Base-by-base conservation (phyloP, 805 yeast species). In the Myxozyma nipponensis region DNA sequence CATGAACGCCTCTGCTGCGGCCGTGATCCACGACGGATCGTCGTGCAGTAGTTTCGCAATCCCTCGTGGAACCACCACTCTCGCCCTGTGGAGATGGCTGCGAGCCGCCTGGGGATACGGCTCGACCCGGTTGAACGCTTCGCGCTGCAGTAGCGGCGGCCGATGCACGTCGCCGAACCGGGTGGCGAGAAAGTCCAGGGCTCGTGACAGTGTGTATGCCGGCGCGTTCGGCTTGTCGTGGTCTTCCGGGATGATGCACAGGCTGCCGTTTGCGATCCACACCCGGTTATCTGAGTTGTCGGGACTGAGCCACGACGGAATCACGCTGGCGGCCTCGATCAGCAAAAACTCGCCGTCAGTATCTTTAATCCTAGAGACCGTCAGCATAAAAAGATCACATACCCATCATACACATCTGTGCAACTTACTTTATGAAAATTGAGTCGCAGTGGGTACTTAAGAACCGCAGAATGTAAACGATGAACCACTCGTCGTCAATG, bases 271-370 rank as follows among this genome's bases (percentile, higher is more conserved):
- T 23, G 40, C 34, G 19, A 63, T 47, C 64, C 63, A 63, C 17
- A 62, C 60, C 60, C 86, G 66, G 60, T 81, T 79, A 15, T 66
- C 59, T 0, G 82, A 73, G 46, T 66, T 70, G 18, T 66, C 70
- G 1, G 79, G 79, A 4, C 66, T 69, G 7, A 77, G 58, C 76
- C 81, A 77, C 3, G 67, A 66, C 0, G 82, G 81, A 1, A 79
- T 50, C 1, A 56, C 49, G 2, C 78, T 76, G 34, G 74, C 69
- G 1, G 76, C 72, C 52, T 78, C 82, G 6, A 77, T 71, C 40
- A 82, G 61, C 7, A 81, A 44, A 41, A 77, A 74, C 50, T 83
- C 87, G 5, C 82, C 79, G 41, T 78, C 83, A 1, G 74, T 71
- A 58, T 81, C 86, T 51, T 70, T 38, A 21, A 66, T 45, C 34